Evolutionary conservation across 1,284 basidiomycete species (phyloP), one percentile per base, ranked within the genome.

Genomic region (Cerioporus squamosus): DNA sequence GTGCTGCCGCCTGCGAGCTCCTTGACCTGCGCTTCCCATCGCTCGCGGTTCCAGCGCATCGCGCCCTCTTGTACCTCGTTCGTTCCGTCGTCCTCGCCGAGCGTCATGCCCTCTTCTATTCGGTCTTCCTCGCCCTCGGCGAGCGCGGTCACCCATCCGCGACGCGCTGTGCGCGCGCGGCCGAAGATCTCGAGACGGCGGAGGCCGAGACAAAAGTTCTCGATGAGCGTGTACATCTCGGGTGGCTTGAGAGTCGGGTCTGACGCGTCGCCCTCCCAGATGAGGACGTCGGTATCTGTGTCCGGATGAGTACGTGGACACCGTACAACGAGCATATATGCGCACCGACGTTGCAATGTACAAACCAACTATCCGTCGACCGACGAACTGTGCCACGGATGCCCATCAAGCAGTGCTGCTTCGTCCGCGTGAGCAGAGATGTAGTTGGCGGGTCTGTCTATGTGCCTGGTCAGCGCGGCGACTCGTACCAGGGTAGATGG

Each of bases 361-460:
- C 96, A 72, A 98, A 97, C 87, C 93, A 91, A 57, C 87, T 89
- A 72, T 99, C 97, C 1, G 91, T 95, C 20, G 93, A 95, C 24
- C 97, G 83, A 17, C 96, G 86, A 2, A 99, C 97, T 1, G 97
- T 99, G 2, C 97, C 97, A 36, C 94, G 87, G 66, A 99, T 99
- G n/a, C 97, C 97, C 85, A 99, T 98, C 44, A 98, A 78, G 75
- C 96, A 98, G 71, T 99, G 97, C 69, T 98, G 93, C 71, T 97
- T 95, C 51, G 95, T 95, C 38, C 93, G 83, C 8, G 91, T 93
- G 48, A 97, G 81, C 26, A 97, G 75, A 3, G 91, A 92, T 1
- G 88, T 91, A 7, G 91, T 93, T 1, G 91, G 91, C 1, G 88
- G 84, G 70, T 93, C 91, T 42, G 88, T 91, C 88, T 92, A 56